phyloP scores from a whole-genome alignment of 1,284 basidiomycete genomes.

The Papiliotrema flavescens region DNA sequence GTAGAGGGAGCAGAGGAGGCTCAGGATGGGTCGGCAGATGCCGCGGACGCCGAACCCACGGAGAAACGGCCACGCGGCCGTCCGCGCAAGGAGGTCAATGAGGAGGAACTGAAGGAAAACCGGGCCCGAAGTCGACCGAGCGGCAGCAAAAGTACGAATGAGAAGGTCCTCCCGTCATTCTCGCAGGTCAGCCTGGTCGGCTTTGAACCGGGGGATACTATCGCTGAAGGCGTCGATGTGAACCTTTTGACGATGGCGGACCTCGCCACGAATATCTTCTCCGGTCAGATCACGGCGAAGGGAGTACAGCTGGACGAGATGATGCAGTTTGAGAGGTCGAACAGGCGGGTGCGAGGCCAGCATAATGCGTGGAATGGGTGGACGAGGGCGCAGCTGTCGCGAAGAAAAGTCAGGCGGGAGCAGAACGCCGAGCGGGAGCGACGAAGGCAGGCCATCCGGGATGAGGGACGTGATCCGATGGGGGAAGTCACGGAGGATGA shows the following conservation, averaged over 20 bases:
- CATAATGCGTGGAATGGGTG: constrained; percentile 19
- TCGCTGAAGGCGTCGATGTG: constrained; percentile 16
- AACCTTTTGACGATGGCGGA: constrained; percentile 14
- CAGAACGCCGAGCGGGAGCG: constrained; percentile 26
- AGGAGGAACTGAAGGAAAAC: neutral
- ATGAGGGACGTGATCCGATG: constrained; percentile 18
- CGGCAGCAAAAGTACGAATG: neutral
- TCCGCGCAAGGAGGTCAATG: neutral
- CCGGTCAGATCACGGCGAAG: constrained; percentile 19
- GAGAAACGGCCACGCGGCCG: neutral
- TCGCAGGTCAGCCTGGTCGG: constrained; percentile 6
- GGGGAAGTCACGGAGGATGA: constrained; percentile 35
- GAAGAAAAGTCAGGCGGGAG: constrained; percentile 29
- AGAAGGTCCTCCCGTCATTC: neutral
- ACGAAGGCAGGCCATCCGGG: constrained; percentile 15
- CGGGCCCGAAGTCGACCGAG: neutral
- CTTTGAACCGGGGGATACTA: constrained; percentile 15
- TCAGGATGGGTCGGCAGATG: no score
- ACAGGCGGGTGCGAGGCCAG: constrained; percentile 10
- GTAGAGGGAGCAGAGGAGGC: no score
- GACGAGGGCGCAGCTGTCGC: constrained; percentile 27
- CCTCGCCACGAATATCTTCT: constrained; percentile 15
- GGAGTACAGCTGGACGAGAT: constrained; percentile 12
- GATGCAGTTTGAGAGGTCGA: constrained; percentile 1
- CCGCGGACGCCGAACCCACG: no score